Conservation (phyloP, 108 stramenopile genomes). For the Nannochloropsis gaditana region DNA sequence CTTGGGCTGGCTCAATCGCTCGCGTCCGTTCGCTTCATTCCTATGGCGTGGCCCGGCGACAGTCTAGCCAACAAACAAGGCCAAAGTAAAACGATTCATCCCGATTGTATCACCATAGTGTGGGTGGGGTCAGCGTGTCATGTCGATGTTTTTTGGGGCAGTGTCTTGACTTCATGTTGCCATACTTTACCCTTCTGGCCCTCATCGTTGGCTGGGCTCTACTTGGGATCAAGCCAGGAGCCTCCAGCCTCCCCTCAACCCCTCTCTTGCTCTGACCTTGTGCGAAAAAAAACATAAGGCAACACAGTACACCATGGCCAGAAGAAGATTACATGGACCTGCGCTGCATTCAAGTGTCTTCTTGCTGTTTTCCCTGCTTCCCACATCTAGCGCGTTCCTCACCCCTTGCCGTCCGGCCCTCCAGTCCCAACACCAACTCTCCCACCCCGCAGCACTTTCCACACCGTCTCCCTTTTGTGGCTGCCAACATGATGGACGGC, state of each 20-base stretch:
- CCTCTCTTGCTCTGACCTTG: not conserved
- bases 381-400: not conserved
- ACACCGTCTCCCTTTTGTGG: not conserved
- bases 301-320: not conserved
- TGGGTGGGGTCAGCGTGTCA: too few relatives aligned
- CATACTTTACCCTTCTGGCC: not conserved
- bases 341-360: slow-evolving; percentile 15
- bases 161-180: too few relatives aligned
- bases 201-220: not conserved
- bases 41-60: too few relatives aligned
- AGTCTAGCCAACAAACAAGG: too few relatives aligned
- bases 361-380: not conserved
- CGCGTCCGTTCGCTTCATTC: too few relatives aligned
- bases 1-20: too few relatives aligned
- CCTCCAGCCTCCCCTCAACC: not conserved
- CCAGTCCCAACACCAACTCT: not conserved
- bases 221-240: not conserved
- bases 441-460: not conserved
- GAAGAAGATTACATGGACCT: not conserved
- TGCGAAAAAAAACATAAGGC: not conserved
- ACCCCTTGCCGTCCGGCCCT: not conserved
- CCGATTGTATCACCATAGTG: too few relatives aligned
- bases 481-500: not conserved
- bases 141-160: too few relatives aligned
- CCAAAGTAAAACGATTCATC: too few relatives aligned